Percentiles rank a stretch among this genome's conserved stretches.
Conservation (phyloP, 306 rosid genomes). For the Ziziphus jujuba region DNA sequence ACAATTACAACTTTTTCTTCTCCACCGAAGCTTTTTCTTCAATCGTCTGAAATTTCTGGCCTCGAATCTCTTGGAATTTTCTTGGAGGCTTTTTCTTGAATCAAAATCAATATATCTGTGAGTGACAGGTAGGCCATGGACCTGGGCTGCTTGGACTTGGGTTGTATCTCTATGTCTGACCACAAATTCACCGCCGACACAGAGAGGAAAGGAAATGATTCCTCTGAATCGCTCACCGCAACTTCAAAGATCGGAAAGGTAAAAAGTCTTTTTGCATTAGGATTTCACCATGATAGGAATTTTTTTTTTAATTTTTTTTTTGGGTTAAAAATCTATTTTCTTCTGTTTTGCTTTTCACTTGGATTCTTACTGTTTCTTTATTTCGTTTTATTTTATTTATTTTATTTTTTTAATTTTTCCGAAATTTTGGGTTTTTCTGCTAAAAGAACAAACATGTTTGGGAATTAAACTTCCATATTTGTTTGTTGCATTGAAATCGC, state of each 20-base stretch:
- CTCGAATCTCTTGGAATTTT: neutral
- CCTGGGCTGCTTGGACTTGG: constrained; percentile 51
- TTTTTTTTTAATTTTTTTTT: too few species aligned
- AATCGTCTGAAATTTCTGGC: too few species aligned
- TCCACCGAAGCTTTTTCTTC: too few species aligned
- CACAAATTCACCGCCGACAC: constrained; percentile 27
- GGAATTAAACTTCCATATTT: neutral
- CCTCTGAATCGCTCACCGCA: constrained; percentile 30
- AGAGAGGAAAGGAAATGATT: constrained; percentile 27
- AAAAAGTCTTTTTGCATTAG: neutral
- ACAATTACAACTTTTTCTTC: too few species aligned
- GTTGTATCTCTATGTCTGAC: constrained; percentile 39
- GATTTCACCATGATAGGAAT: too few species aligned
- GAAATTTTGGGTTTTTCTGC: neutral
- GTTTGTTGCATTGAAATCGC: too few species aligned
- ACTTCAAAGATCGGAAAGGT: constrained; percentile 69
- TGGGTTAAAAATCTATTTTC: neutral
- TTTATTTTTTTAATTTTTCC: neutral
- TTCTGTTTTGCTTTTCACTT: neutral
- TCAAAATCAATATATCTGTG: constrained; percentile 4
- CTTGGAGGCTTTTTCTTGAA: neutral
- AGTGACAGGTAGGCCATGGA: constrained; percentile 45
- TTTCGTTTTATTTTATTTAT: constrained; percentile 6
- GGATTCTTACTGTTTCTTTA: neutral
- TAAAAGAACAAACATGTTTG: neutral